Conservation (phyloP, 345 rosid genomes). For the Dipteronia dyeriana region DNA sequence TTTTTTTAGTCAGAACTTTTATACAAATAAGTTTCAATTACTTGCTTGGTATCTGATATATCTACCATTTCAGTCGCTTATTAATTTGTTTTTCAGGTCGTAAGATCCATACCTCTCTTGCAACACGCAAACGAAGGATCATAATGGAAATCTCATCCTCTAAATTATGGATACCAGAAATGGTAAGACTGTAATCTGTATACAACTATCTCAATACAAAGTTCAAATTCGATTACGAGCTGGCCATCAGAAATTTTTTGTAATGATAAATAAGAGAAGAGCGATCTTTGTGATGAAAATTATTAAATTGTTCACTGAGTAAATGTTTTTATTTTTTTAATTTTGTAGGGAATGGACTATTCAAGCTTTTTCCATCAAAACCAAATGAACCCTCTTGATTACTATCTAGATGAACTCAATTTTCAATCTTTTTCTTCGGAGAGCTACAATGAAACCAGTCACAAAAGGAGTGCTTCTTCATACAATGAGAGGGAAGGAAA, state of each 20-base stretch:
- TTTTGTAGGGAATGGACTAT: constrained; percentile 42
- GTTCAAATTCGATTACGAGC: background rate
- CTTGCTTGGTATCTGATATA: background rate
- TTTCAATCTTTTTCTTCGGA: constrained; percentile 30
- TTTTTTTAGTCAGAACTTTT: no score
- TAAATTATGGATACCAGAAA: constrained; percentile 11
- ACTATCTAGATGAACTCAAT: constrained; percentile 30
- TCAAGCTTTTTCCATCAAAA: constrained; percentile 24
- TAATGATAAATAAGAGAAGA: no score
- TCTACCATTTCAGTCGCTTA: background rate
- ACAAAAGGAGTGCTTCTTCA: constrained; percentile 9
- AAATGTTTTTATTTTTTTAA: background rate
- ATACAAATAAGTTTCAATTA: background rate
- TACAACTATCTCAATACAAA: background rate
- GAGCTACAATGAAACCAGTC: constrained; percentile 16
- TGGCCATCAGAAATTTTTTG: background rate
- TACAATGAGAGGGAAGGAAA: constrained; percentile 33
- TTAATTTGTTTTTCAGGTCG: background rate
- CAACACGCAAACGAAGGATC: background rate
- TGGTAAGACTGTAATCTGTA: constrained; percentile 1
- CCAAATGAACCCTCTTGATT: constrained; percentile 31
- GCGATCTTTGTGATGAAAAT: no score
- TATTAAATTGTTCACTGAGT: background rate
- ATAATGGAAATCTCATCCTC: constrained; percentile 14
- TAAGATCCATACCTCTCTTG: background rate